These are phyloP conservation scores for Sanghuangporus baumii DNA, from an alignment of 1,284 basidiomycete species.

Conservation along the genomic window DNA sequence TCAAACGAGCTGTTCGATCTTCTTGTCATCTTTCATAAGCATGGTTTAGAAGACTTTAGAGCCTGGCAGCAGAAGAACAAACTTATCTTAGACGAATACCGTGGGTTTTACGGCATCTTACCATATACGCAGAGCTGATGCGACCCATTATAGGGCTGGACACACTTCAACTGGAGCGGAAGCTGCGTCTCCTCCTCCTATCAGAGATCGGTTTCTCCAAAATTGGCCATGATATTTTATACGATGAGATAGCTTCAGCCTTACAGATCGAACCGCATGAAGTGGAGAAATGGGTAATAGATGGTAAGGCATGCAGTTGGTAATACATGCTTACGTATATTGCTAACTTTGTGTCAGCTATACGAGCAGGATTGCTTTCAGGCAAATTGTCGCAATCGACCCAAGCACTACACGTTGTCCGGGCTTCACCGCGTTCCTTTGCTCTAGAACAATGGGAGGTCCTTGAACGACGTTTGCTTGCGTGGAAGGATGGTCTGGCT, in stretches of 20 bases:
- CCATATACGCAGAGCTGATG: background rate
- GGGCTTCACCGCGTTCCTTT: constrained; percentile 75
- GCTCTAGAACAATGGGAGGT: constrained; percentile 78
- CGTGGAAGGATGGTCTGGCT: constrained; percentile 75
- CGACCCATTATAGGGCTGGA: constrained; percentile 40
- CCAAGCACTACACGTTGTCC: constrained; percentile 70
- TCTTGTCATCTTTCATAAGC: constrained; percentile 66
- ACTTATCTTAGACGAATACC: constrained; percentile 49
- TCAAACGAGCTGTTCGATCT: constrained; percentile 64
- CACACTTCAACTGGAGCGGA: constrained; percentile 59
- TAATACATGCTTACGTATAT: background rate
- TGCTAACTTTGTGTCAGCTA: constrained; percentile 46
- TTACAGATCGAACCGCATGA: constrained; percentile 63
- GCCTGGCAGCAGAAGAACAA: constrained; percentile 57
- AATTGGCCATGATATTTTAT: constrained; percentile 72
- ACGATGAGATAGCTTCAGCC: constrained; percentile 65
- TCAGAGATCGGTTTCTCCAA: constrained; percentile 75
- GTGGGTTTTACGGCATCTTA: constrained; percentile 36
- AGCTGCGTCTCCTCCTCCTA: constrained; percentile 78
- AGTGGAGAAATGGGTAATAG: constrained; percentile 91
- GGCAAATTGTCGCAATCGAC: constrained; percentile 85
- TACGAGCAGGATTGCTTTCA: constrained; percentile 75
- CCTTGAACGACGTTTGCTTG: constrained; percentile 70
- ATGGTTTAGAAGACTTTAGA: constrained; percentile 59
- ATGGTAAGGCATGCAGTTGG: constrained; percentile 48